phyloP scores from a whole-genome alignment of 2,329 filamentous ascomycete genomes.

The Botrytis cinerea region DNA sequence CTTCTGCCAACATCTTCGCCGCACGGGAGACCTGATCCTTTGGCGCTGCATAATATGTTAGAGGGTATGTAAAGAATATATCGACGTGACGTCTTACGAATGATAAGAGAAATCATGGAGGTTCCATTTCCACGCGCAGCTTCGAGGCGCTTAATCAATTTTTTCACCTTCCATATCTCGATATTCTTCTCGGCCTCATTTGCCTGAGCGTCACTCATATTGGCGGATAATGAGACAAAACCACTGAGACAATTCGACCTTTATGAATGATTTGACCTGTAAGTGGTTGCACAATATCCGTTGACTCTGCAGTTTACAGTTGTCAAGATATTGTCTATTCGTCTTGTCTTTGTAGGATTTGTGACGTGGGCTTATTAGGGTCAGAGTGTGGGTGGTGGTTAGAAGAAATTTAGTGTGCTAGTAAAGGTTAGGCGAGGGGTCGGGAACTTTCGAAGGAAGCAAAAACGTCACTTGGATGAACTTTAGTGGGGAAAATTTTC shows the following conservation, averaged over 20 bases:
- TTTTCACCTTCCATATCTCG: constrained; percentile 97
- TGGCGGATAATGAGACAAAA: constrained; percentile 45
- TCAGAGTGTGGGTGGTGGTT: constrained; percentile 6
- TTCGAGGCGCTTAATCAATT: constrained; percentile 98
- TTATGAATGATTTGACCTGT: constrained; percentile 3
- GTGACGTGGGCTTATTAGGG: constrained; percentile 20
- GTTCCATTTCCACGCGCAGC: constrained; percentile 97
- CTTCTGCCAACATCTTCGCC: constrained; percentile 99
- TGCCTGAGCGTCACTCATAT: constrained; percentile 82
- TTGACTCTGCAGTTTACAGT: constrained; percentile 24
- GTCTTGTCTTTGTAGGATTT: constrained; percentile 19
- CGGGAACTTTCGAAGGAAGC: background rate
- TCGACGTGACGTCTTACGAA: constrained; percentile 63
- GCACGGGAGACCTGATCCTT: constrained; percentile 97
- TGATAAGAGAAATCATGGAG: constrained; percentile 99
- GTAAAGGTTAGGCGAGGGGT: constrained; percentile 21
- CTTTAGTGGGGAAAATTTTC: constrained; percentile 2
- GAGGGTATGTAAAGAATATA: background rate
- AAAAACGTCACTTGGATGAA: background rate
- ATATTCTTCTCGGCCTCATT: constrained; percentile 98
- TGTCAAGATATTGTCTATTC: constrained; percentile 1
- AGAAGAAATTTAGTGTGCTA: constrained; percentile 22
- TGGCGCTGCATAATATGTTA: constrained; percentile 61
- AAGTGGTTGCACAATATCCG: constrained; percentile 16
- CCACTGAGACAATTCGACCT: constrained; percentile 12